phyloP scores from a whole-genome alignment of 2,329 filamentous ascomycete genomes.

The Paraphaeosphaeria minitans region DNA sequence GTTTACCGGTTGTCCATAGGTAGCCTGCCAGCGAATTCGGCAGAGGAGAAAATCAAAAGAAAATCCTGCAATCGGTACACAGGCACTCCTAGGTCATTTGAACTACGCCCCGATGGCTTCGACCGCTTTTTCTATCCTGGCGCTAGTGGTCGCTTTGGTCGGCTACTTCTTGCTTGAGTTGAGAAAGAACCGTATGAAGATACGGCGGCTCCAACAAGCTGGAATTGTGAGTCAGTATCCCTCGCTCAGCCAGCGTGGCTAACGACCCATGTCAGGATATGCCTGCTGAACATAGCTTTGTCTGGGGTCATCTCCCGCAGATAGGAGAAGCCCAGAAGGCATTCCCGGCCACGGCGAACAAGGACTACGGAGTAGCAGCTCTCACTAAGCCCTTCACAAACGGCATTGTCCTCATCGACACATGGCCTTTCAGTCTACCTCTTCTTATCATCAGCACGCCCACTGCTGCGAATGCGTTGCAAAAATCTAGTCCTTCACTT shows the following conservation, averaged over 20 bases:
- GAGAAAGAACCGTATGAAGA: conserved; percentile 3
- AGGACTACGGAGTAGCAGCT: not conserved
- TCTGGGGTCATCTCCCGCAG: conserved; percentile 7
- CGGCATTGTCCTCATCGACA: conserved; percentile 4
- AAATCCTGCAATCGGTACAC: not conserved
- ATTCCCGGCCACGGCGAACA: not conserved
- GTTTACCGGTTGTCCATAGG: not conserved
- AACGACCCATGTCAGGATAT: conserved; percentile 1
- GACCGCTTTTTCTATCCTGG: not conserved
- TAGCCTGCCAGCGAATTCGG: not conserved
- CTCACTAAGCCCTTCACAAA: conserved; percentile 1
- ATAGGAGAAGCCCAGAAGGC: not conserved
- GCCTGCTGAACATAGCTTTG: not conserved
- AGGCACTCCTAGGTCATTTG: not conserved
- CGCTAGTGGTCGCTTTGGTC: not conserved
- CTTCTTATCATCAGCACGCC: conserved; percentile 1
- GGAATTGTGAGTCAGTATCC: not conserved
- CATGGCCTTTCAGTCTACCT: conserved; percentile 7
- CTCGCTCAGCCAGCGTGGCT: not conserved
- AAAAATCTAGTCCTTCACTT: not conserved
- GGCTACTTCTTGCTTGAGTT: not conserved
- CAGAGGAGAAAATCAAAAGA: not conserved
- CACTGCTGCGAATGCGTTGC: conserved; percentile 4
- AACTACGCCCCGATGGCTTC: not conserved
- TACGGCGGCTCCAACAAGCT: conserved; percentile 5